Evolutionary conservation across 2,329 filamentous ascomycete genomes (phyloP), one percentile per base, ranked within the genome.

Genomic region (Endothia cerciana): DNA sequence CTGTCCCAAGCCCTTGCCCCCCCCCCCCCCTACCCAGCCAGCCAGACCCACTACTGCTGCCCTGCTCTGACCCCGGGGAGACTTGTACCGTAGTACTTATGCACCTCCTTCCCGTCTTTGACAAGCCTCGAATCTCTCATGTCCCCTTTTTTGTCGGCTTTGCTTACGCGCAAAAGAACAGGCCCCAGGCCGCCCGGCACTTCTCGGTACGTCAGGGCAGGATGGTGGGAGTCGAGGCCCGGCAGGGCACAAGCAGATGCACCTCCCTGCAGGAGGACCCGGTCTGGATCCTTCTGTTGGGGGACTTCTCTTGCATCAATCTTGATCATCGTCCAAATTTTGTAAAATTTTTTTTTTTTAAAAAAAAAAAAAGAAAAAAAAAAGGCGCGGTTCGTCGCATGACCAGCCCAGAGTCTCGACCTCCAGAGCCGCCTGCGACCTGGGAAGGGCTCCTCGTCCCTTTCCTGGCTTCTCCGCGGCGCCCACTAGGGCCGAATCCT

Each of bases 41-140:
- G 59, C 60, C 47, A 45, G 56, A 43, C 60, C 64, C 45, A 38
- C 63, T 57, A 41, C 61, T 51, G 22, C 22, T 5, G 10, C 51
- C 51, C 51, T 36, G 51, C 28, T 30, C 28, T 19, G 25, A 41
- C 4, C 10, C 28, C n/a, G 36, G 28, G 28, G 41, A 22, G 22
- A 8, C 25, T 28, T n/a, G 17, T 36, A 47, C 22, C 43, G 43
- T 17, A n/a, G n/a, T n/a, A n/a, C n/a, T n/a, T n/a, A n/a, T 38
- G 62, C 57, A 51, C 57, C 53, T 65, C 58, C 65, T 62, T 65
- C 61, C 63, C 60, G 49, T 67, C 65, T 62, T 43, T 63, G 63
- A 53, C 64, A 64, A 64, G 66, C 41, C 63, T 58, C n/a, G 41
- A 58, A 47, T 57, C 25, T 49, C 3, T 3, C 10, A 22, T 28